Evolutionary conservation across 495 filamentous ascomycete genomes (phyloP).

Genomic region (Xylaria acuta): DNA sequence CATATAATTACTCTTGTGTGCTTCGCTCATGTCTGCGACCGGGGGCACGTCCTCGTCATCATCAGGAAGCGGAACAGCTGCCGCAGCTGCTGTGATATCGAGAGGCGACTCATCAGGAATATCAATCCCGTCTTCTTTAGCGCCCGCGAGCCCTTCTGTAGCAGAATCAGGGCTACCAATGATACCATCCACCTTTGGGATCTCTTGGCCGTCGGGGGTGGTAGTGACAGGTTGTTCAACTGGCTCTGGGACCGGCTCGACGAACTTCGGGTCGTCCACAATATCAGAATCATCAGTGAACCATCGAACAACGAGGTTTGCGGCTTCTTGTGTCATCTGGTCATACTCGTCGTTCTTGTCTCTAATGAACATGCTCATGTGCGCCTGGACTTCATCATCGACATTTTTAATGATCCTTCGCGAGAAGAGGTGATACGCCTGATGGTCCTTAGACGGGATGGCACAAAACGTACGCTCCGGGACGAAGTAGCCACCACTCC

Average conservation of each 20-base stretch:
- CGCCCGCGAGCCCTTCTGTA: conserved; percentile 22
- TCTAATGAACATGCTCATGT: conserved; percentile 82
- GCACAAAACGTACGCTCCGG: conserved; percentile 61
- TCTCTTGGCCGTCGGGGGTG: conserved; percentile 46
- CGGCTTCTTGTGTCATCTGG: conserved; percentile 68
- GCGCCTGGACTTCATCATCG: conserved; percentile 81
- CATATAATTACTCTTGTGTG: conserved; percentile 47
- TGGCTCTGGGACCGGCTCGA: conserved; percentile 34
- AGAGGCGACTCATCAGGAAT: conserved; percentile 53
- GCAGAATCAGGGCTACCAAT: conserved; percentile 21
- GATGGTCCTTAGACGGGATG: conserved; percentile 47
- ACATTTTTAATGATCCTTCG: conserved; percentile 74
- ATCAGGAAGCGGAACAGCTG: conserved; percentile 51
- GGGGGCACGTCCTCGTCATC: conserved; percentile 32
- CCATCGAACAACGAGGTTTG: conserved; percentile 63
- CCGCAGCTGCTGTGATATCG: conserved; percentile 54
- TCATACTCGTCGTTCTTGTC: conserved; percentile 80
- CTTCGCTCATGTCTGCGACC: conserved; percentile 32
- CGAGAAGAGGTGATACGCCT: conserved; percentile 54
- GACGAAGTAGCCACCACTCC: conserved; percentile 61
- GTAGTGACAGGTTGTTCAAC: conserved; percentile 41
- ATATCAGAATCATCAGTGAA: conserved; percentile 51
- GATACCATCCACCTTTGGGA: conserved; percentile 33
- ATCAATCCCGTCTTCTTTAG: conserved; percentile 25
- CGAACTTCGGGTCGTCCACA: conserved; percentile 51